Evolutionary conservation across 345 rosid genomes (phyloP).

Genomic region (Citrus sinensis): DVS_A1.0 CM039163.1:43858001-43858500

Average conservation of each 20-base stretch:
- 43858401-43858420: background rate
- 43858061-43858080: too few relatives aligned
- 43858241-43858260: background rate
- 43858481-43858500: background rate
- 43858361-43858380: background rate
- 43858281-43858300: background rate
- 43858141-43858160: background rate
- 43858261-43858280: background rate
- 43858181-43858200: background rate
- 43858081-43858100: too few relatives aligned
- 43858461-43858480: background rate
- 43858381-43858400: background rate
- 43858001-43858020: too few relatives aligned
- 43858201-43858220: background rate
- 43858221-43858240: too few relatives aligned
- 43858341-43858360: too few relatives aligned
- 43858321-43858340: background rate
- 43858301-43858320: background rate
- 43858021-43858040: too few relatives aligned
- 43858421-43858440: constrained; percentile 4
- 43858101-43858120: too few relatives aligned
- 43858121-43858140: too few relatives aligned
- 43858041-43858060: too few relatives aligned
- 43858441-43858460: background rate
- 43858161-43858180: background rate